Percentiles rank a stretch among this genome's conserved stretches.
Conservation (phyloP, 2,329 filamentous ascomycete genomes). For the Knoxdaviesia proteae region DNA sequence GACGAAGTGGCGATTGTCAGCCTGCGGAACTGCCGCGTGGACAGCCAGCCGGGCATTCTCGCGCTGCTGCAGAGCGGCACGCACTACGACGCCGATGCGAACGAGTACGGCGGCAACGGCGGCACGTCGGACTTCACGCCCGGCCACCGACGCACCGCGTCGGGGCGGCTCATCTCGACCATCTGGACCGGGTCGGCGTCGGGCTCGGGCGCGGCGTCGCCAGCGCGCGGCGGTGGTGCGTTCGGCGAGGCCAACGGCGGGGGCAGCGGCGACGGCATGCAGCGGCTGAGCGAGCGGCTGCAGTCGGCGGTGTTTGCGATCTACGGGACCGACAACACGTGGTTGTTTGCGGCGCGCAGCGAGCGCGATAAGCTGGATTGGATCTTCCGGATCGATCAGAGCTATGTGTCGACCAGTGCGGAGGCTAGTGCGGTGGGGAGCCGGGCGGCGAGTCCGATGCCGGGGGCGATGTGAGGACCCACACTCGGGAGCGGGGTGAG, state of each 20-base stretch:
- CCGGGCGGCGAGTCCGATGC: not conserved
- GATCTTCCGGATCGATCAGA: slow-evolving; percentile 89
- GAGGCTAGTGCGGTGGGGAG: not conserved
- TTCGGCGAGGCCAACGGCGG: slow-evolving; percentile 4
- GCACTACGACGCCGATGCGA: slow-evolving; percentile 14
- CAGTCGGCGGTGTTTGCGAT: slow-evolving; percentile 73
- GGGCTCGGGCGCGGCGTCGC: too few relatives aligned
- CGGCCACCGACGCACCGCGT: slow-evolving; percentile 26
- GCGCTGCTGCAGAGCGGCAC: slow-evolving; percentile 42
- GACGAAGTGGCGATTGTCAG: slow-evolving; percentile 84
- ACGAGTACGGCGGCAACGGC: slow-evolving; percentile 11
- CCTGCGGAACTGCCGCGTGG: slow-evolving; percentile 72
- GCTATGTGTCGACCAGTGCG: slow-evolving; percentile 29
- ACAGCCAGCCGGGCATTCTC: slow-evolving; percentile 75
- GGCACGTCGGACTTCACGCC: slow-evolving; percentile 18
- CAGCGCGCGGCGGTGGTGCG: slow-evolving; percentile 12
- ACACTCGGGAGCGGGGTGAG: too few relatives aligned
- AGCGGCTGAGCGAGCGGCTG: slow-evolving; percentile 33
- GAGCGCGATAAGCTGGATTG: slow-evolving; percentile 91
- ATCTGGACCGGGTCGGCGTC: slow-evolving; percentile 26
- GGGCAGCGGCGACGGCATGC: slow-evolving; percentile 20
- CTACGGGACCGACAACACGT: slow-evolving; percentile 86
- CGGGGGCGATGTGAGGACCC: too few relatives aligned
- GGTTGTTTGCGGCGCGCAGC: slow-evolving; percentile 74
- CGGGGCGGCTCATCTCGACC: slow-evolving; percentile 31